Evolutionary conservation across 306 rosid species (phyloP), one percentile per base, ranked within the genome.

Genomic region (Citrullus amarus): DNA sequence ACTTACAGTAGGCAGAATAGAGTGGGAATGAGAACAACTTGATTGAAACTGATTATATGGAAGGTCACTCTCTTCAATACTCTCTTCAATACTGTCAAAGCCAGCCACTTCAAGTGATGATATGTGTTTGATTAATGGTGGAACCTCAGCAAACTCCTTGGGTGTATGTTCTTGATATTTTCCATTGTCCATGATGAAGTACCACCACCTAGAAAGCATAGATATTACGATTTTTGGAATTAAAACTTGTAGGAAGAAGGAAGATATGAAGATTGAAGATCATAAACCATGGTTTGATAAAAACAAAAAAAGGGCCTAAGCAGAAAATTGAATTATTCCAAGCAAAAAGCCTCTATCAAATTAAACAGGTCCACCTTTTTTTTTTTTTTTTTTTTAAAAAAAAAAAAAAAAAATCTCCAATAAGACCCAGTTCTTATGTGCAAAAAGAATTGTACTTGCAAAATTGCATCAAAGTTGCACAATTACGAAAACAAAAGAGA

Each of bases 51-150:
- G 53, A 39, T 63, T 58, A 48, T 25, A 48, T 16, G 51, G 61
- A 70, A 60, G 18, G 43, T 51, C 48, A 61, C 76, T 63, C 60
- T 83, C 80, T 17, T 77, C 55, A 18, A 55, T 54, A 56, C 67
- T 59, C n/a, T 51, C 56, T 16, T 77, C 54, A 22, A 59, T 54
- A 55, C 67, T 78, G 78, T 90, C 93, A 81, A 89, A 91, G 67
- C 91, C 93, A 72, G 61, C 74, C 54, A 85, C 80, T 69, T 88
- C 86, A 69, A 78, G 78, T 58, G 93, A 77, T 61, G 92, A 83
- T 80, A 93, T 86, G 74, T 71, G 74, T 76, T 72, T 80, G 39
- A 91, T 87, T 11, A 88, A 86, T 78, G 91, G 28, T 82, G 98
- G 98, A 81, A 81, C 79, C 78, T 82, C 87, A 57, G 85, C 61